phyloP scores from a whole-genome alignment of 331 rosid species.

The Erythrophleum ivorense region DNA sequence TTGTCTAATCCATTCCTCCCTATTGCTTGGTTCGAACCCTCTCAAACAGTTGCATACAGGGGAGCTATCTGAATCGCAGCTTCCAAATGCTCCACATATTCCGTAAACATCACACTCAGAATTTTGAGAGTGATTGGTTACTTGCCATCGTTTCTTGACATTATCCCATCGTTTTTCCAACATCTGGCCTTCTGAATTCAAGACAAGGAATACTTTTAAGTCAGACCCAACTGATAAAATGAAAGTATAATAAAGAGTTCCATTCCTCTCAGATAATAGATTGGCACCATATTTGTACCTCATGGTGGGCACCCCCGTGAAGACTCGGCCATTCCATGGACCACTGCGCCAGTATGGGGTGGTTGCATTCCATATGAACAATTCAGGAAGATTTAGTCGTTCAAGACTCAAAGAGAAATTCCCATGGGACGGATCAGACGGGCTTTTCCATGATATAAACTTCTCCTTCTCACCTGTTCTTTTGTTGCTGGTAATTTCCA shows the following conservation, averaged over 20 bases:
- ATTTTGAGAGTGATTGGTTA: fast-evolving
- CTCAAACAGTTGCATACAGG: constrained; percentile 49
- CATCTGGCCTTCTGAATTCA: background rate
- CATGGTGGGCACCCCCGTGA: constrained; percentile 11
- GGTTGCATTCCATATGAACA: no score
- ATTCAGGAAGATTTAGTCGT: background rate
- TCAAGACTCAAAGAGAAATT: background rate
- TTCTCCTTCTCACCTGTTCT: background rate
- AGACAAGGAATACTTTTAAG: background rate
- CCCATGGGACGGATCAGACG: constrained; percentile 33
- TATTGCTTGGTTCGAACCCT: constrained; percentile 48
- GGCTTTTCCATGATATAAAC: constrained; percentile 16
- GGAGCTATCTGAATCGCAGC: constrained; percentile 5
- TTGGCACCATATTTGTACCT: background rate
- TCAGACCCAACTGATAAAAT: background rate
- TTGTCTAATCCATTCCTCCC: constrained; percentile 35
- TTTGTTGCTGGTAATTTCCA: constrained; percentile 8
- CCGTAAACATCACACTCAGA: constrained; percentile 41
- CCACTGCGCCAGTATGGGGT: no score
- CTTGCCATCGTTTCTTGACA: background rate
- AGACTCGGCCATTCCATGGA: background rate
- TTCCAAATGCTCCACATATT: constrained; percentile 48
- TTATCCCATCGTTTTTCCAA: background rate
- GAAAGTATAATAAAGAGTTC: background rate
- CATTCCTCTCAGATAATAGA: background rate